These are phyloP conservation scores for Xylariaceae sp. DNA, from an alignment of 2,329 filamentous ascomycete species.

Conservation along the genomic window DNA sequence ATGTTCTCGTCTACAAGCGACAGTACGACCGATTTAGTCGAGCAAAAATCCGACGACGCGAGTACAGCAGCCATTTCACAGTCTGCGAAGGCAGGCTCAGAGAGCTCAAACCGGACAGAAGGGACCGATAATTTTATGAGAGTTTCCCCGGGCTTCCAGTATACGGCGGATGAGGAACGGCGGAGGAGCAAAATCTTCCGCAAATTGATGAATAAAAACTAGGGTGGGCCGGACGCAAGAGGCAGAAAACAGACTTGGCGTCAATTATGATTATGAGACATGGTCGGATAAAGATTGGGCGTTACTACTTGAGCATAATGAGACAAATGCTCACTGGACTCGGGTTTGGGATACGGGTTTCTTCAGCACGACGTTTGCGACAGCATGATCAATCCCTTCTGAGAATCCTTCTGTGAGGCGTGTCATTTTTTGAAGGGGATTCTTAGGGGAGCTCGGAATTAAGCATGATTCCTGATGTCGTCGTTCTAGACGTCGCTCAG, in stretches of 20 bases:
- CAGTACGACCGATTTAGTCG: slow-evolving; percentile 32
- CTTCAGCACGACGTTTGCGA: slow-evolving; percentile 25
- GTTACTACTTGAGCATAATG: neutral
- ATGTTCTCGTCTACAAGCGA: slow-evolving; percentile 33
- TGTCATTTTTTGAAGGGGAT: neutral
- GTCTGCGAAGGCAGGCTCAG: slow-evolving; percentile 47
- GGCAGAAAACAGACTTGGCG: neutral
- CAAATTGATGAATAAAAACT: slow-evolving; percentile 37
- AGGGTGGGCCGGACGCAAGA: neutral
- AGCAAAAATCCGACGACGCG: slow-evolving; percentile 26
- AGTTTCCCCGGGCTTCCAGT: slow-evolving; percentile 31
- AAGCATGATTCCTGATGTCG: neutral
- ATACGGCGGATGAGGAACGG: slow-evolving; percentile 24
- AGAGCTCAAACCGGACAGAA: slow-evolving; percentile 45
- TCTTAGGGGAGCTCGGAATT: neutral
- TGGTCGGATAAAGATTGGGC: neutral
- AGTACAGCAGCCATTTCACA: slow-evolving; percentile 24
- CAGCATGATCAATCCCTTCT: slow-evolving; percentile 5
- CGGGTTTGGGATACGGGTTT: neutral
- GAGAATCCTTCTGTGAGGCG: neutral
- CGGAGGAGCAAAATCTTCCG: slow-evolving; percentile 34
- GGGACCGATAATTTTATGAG: neutral
- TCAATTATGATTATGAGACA: slow-evolving; percentile 10
- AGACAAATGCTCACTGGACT: neutral
- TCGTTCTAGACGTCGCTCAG: neutral